Evolutionary conservation across 495 filamentous ascomycete genomes (phyloP).

Genomic region (Chaetomium cochliodes): DNA sequence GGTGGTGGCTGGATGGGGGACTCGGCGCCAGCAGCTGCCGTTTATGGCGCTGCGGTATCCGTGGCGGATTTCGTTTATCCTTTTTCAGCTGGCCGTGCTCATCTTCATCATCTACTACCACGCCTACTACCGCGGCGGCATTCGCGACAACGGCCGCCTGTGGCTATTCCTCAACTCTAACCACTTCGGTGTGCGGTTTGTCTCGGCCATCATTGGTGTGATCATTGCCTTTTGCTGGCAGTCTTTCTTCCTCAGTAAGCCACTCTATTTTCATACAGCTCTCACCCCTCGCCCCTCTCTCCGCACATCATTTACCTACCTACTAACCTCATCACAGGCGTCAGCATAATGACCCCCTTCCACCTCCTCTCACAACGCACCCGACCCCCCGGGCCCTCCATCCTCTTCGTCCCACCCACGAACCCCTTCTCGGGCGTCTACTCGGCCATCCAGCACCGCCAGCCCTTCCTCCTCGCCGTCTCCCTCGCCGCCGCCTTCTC

Average conservation of each 20-base stretch:
- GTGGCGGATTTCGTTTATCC: slow-evolving; percentile 31
- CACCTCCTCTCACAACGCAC: slow-evolving; percentile 29
- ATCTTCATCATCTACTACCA: slow-evolving; percentile 38
- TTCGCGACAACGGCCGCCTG: slow-evolving; percentile 29
- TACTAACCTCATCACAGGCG: slow-evolving; percentile 23
- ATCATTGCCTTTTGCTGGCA: slow-evolving; percentile 38
- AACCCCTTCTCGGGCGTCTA: slow-evolving; percentile 40
- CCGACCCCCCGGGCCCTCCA: slow-evolving; percentile 26
- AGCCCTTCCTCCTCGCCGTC: slow-evolving; percentile 28
- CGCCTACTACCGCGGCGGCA: slow-evolving; percentile 34
- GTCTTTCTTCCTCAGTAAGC: slow-evolving; percentile 35
- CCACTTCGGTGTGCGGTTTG: slow-evolving; percentile 40
- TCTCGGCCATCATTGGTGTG: slow-evolving; percentile 37
- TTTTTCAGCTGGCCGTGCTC: slow-evolving; percentile 32
- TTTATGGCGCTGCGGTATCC: slow-evolving; percentile 34
- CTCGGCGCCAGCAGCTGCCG: slow-evolving; percentile 21
- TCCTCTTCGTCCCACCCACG: slow-evolving; percentile 32
- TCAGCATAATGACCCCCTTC: slow-evolving; percentile 35
- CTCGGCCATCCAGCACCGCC: slow-evolving; percentile 27
- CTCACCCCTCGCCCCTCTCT: neutral
- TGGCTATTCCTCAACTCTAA: slow-evolving; percentile 35
- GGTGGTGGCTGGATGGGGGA: neutral
- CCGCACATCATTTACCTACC: too few relatives aligned
- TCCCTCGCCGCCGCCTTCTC: slow-evolving; percentile 33
- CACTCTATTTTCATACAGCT: neutral